Base-by-base conservation (phyloP, 2,329 filamentous ascomycete species). In the Calonectria fujianensis region DNA sequence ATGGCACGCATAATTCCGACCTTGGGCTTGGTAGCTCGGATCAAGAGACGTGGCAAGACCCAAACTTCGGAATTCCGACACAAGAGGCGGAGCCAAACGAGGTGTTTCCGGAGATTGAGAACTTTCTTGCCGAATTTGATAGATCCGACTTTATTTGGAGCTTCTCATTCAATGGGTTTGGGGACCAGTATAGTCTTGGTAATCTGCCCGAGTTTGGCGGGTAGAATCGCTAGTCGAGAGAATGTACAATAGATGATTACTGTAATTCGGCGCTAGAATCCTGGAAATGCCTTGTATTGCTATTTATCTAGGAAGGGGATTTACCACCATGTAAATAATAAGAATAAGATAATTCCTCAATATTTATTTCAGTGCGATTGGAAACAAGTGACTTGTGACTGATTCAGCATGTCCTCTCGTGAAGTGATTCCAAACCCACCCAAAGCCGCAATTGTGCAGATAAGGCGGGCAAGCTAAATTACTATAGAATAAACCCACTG, bases 41-140 rank as follows among this genome's bases (percentile, higher is more conserved):
- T n/a, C 69, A 52, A 29, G 59, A 59, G 5, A 8, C 66, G 1
- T 74, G 75, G 75, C 65, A 77, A 24, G 69, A 35, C 1, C 11
- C 69, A 20, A 37, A 45, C 45, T 65, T 63, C 24, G 54, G n/a
- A 61, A 27, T 61, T 37, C 52, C 52, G 45, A 52, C 32, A 29
- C 63, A 66, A n/a, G 59, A 31, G 10, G 20, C 35, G 24, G 54
- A 61, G 20, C 32, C 57, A 18, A 45, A 24, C 27, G 72, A 72
- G 5, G 70, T 76, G 3, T 74, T 75, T 13, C 75, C 74, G 2
- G 76, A 77, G n/a, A 77, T 77, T 13, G 75, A 77, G n/a, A 76
- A 72, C 48, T 77, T 77, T 59, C 54, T 77, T 13, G 67, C 75
- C 6, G 76, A 77, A 18, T 75, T 75, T 3, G 76, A 70, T 50